These are phyloP conservation scores for Tolypocladium inflatum DNA, from an alignment of 2,329 filamentous ascomycete genomes.

Conservation along the genomic window DNA sequence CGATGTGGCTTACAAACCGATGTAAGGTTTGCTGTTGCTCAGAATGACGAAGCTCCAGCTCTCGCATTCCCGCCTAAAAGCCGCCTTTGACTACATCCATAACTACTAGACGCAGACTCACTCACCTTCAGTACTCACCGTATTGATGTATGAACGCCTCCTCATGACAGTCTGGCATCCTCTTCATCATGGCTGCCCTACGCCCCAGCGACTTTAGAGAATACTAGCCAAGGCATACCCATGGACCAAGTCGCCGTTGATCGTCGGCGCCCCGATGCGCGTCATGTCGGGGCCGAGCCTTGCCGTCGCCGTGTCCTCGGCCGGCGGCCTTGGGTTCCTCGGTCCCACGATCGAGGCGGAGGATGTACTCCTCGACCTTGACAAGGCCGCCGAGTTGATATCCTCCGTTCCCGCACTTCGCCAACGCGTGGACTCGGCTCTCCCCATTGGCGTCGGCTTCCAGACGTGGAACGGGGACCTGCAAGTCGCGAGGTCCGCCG, in stretches of 20 bases:
- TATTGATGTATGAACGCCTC: neutral
- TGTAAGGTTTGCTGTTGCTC: neutral
- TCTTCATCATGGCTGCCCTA: neutral
- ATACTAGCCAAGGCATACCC: slow-evolving; percentile 10
- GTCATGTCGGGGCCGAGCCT: slow-evolving; percentile 46
- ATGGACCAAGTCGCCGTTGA: slow-evolving; percentile 32
- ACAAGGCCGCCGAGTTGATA: slow-evolving; percentile 14
- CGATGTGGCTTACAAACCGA: neutral
- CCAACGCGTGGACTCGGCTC: neutral
- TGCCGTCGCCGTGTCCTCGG: slow-evolving; percentile 55
- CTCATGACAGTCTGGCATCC: neutral
- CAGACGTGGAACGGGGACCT: slow-evolving; percentile 34
- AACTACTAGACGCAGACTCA: no score
- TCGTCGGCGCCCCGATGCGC: slow-evolving; percentile 61
- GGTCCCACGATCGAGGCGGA: slow-evolving; percentile 26
- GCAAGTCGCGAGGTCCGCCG: slow-evolving; percentile 14
- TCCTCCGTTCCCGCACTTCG: slow-evolving; percentile 7
- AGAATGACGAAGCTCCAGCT: neutral
- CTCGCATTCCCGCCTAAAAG: neutral
- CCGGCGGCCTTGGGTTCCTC: slow-evolving; percentile 55
- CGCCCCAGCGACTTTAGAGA: neutral
- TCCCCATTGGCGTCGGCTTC: slow-evolving; percentile 37
- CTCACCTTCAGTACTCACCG: neutral
- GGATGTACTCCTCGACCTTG: slow-evolving; percentile 19
- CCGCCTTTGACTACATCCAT: neutral